A percentile compares a stretch with the other conserved stretches of the same genome.
Evolutionary conservation across 2,329 filamentous ascomycete species (phyloP).

Genomic region (Hypoxylon sp.): DNA sequence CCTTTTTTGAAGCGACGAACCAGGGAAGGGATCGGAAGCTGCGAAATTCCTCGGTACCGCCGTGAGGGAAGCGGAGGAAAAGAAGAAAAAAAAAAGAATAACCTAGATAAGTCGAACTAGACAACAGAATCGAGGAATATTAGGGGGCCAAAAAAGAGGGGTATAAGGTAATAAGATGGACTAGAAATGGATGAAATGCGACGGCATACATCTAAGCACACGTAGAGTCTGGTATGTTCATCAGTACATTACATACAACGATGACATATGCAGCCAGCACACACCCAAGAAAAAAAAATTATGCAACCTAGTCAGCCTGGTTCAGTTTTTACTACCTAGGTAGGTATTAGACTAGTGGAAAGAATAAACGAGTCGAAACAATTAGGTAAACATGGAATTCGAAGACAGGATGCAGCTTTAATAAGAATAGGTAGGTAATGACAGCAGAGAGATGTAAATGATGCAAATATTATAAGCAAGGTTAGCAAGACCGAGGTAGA

Average conservation of each 20-base stretch:
- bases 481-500: neutral
- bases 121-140: constrained; percentile 38
- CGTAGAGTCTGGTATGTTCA: neutral
- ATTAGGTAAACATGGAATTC: constrained; percentile 24
- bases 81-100: constrained; percentile 20
- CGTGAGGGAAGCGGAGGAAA: constrained; percentile 34
- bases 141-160: constrained; percentile 49
- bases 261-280: constrained; percentile 40
- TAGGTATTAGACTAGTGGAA: constrained; percentile 11
- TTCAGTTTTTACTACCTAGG: constrained; percentile 4
- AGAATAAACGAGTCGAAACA: constrained; percentile 36
- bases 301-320: constrained; percentile 23
- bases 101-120: constrained; percentile 34
- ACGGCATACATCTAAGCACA: constrained; percentile 41
- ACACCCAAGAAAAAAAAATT: constrained; percentile 23
- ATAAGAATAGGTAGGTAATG: constrained; percentile 7
- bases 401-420: constrained; percentile 28
- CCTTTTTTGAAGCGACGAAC: constrained; percentile 36
- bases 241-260: constrained; percentile 20
- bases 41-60: constrained; percentile 39
- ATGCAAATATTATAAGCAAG: constrained; percentile 1
- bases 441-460: constrained; percentile 8
- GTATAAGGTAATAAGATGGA: constrained; percentile 42
- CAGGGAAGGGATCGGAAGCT: constrained; percentile 41
- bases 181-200: constrained; percentile 38